These are phyloP conservation scores for Candida coquimbonensis DNA, from an alignment of 805 yeast genomes.

Conservation along the genomic window DNA sequence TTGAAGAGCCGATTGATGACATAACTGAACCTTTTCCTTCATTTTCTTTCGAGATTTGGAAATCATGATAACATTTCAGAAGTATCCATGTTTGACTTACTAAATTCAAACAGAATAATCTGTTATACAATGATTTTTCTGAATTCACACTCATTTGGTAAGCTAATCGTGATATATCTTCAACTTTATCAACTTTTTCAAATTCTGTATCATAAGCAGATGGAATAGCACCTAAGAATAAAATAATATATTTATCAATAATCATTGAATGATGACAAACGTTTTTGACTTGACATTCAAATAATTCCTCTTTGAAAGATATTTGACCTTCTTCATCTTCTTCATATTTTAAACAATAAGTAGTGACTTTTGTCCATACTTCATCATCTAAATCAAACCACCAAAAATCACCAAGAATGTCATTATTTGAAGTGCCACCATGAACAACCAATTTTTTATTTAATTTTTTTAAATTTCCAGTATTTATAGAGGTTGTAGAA, in stretches of 20 bases:
- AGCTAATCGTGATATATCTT: slow-evolving; percentile 13
- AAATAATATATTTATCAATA: slow-evolving; percentile 15
- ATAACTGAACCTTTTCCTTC: slow-evolving; percentile 1
- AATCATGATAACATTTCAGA: slow-evolving; percentile 9
- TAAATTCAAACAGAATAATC: slow-evolving; percentile 11
- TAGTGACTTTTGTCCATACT: slow-evolving; percentile 29
- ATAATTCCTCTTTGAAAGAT: slow-evolving; percentile 3
- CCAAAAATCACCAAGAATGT: slow-evolving; percentile 44
- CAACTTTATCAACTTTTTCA: neutral
- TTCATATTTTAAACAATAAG: slow-evolving; percentile 21
- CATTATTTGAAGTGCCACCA: slow-evolving; percentile 29
- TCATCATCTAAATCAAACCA: slow-evolving; percentile 38
- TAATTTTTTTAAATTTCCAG: neutral
- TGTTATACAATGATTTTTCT: slow-evolving; percentile 3
- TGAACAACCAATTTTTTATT: slow-evolving; percentile 25
- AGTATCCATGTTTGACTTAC: slow-evolving; percentile 13
- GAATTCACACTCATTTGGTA: neutral
- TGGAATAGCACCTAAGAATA: slow-evolving; percentile 15
- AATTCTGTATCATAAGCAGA: neutral
- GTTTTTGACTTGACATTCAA: slow-evolving; percentile 10
- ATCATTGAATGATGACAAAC: slow-evolving; percentile 13
- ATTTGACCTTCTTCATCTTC: slow-evolving; percentile 7
- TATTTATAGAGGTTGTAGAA: slow-evolving; percentile 1
- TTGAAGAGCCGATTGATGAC: slow-evolving; percentile 8
- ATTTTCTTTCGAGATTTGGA: neutral